phyloP scores from a whole-genome alignment of 352 stramenopile species.

The Pilasporangium apinafurcum region DNA sequence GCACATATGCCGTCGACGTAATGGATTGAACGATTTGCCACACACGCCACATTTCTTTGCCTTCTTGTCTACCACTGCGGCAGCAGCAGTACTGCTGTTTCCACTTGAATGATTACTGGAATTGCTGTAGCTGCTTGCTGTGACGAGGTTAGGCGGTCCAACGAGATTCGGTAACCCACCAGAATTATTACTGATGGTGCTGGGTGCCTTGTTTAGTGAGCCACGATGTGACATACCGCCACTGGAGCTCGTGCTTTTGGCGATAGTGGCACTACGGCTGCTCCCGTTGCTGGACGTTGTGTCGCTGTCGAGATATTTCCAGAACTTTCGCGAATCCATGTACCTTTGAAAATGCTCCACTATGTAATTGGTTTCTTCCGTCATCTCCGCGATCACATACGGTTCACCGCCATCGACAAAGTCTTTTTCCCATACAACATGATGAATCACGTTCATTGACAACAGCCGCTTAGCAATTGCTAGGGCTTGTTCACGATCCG shows the following conservation, averaged over 20 bases:
- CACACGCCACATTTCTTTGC: conserved; percentile 70
- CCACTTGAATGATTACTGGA: conserved; percentile 2
- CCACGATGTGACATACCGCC: conserved; percentile 1
- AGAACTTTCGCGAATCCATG: conserved; percentile 76
- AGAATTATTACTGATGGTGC: too few species aligned
- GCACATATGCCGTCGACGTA: conserved; percentile 73
- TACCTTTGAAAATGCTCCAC: conserved; percentile 77
- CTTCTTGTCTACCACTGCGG: conserved; percentile 34
- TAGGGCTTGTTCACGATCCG: conserved; percentile 43
- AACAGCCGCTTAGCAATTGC: conserved; percentile 50
- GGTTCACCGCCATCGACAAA: conserved; percentile 75
- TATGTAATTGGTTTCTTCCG: conserved; percentile 55
- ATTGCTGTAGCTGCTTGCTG: neutral
- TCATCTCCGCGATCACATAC: conserved; percentile 56
- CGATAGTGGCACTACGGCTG: conserved; percentile 8
- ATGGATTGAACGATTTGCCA: conserved; percentile 78
- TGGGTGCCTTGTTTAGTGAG: conserved; percentile 3
- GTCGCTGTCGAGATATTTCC: conserved; percentile 63
- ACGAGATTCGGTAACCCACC: too few species aligned
- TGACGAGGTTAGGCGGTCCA: too few species aligned
- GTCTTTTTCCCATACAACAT: conserved; percentile 81
- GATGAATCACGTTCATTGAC: conserved; percentile 82
- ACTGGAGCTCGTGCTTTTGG: conserved; percentile 18
- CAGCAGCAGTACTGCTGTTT: conserved; percentile 1
- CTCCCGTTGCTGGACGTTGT: conserved; percentile 12